phyloP scores from a whole-genome alignment of 768 basidiomycete species.

The Sporobolomyces phaffii region DNA sequence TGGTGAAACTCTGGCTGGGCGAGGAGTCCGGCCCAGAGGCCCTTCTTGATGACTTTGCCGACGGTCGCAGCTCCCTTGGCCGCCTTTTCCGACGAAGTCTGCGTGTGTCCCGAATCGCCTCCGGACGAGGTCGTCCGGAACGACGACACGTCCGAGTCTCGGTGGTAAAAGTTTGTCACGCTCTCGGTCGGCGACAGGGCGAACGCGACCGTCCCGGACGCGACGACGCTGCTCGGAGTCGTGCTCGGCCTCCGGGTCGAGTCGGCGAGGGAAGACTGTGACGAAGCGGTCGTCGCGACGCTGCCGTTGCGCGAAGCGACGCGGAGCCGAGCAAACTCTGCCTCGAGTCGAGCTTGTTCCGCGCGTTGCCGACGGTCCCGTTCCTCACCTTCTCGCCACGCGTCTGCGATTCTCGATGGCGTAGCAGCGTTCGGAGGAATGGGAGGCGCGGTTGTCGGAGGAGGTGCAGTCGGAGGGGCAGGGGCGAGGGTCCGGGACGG shows the following conservation, averaged over 20 bases:
- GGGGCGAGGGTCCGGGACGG: background rate
- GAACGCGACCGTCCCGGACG: background rate
- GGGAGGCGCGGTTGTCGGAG: background rate
- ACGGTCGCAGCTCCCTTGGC: background rate
- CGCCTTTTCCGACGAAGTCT: background rate
- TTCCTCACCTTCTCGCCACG: conserved; percentile 26
- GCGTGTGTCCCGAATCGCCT: conserved; percentile 5
- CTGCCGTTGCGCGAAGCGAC: background rate
- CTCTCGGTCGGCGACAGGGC: background rate
- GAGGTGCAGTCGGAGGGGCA: background rate
- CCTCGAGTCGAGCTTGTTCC: conserved; percentile 18
- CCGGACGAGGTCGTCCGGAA: conserved; percentile 3
- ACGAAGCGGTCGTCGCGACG: background rate
- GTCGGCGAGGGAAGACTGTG: background rate
- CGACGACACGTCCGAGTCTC: background rate
- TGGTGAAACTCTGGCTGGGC: conserved; percentile 26
- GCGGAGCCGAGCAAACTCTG: conserved; percentile 3
- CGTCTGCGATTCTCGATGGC: conserved; percentile 20
- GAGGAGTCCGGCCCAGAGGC: background rate
- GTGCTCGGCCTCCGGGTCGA: background rate
- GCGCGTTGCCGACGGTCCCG: conserved; percentile 21
- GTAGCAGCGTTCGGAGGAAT: background rate
- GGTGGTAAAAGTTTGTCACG: background rate
- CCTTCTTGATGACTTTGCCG: conserved; percentile 27
- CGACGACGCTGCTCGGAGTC: background rate